A percentile compares a stretch with the other conserved stretches of the same genome.
Conservation (phyloP, 2,329 filamentous ascomycete genomes). For the Ciborinia camelliae region DNA sequence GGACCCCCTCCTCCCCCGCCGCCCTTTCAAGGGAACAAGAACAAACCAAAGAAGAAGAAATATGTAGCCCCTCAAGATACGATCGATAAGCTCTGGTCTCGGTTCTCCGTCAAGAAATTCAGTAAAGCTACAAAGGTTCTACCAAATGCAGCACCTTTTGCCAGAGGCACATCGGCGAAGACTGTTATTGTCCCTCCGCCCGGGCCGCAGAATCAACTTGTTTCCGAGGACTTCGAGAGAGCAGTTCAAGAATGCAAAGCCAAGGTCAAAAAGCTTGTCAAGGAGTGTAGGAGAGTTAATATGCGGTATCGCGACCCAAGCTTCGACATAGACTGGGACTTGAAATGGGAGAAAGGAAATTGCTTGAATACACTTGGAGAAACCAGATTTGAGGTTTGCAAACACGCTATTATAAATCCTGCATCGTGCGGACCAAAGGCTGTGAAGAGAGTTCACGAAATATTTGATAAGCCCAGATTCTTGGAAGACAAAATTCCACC, state of each 20-base stretch:
- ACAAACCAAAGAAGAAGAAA: conserved; percentile 48
- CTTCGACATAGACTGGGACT: conserved; percentile 65
- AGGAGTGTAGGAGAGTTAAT: conserved; percentile 70
- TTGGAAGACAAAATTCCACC: conserved; percentile 75
- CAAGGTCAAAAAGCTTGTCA: conserved; percentile 58
- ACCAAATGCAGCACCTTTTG: conserved; percentile 53
- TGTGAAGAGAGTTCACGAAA: conserved; percentile 72
- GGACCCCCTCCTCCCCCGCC: conserved; percentile 18
- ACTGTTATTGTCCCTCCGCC: conserved; percentile 29
- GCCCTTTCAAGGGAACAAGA: conserved; percentile 10
- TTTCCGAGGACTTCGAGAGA: conserved; percentile 64
- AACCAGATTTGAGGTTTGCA: conserved; percentile 50
- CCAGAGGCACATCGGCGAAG: conserved; percentile 16
- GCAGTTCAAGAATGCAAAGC: conserved; percentile 65
- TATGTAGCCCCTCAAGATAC: conserved; percentile 59
- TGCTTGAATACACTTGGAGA: conserved; percentile 35
- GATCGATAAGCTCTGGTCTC: conserved; percentile 65
- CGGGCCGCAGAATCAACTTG: conserved; percentile 56
- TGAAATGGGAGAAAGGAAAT: conserved; percentile 42
- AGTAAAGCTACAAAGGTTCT: conserved; percentile 63
- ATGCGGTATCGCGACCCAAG: conserved; percentile 80
- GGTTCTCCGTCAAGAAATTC: conserved; percentile 58
- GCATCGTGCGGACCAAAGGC: conserved; percentile 61
- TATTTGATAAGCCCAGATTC: conserved; percentile 75
- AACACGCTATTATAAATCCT: conserved; percentile 45